Evolutionary conservation across 2,329 filamentous ascomycete species (phyloP).

Genomic region (Colletotrichum sidae): DNA sequence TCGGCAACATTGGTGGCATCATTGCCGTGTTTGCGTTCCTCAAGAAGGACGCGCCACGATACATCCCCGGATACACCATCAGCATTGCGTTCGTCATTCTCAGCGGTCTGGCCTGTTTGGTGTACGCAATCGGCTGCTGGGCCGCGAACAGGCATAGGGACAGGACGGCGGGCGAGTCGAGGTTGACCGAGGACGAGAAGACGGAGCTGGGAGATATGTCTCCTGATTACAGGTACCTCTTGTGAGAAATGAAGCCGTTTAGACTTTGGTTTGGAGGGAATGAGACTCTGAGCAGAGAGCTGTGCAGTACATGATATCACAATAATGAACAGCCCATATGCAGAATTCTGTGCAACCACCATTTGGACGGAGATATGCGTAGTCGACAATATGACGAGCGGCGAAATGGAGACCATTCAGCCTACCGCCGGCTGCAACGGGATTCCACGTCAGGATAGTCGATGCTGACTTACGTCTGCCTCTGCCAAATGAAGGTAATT

Average conservation of each 20-base stretch:
- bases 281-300: no score
- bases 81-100: conserved; percentile 79
- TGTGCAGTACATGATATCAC: no score
- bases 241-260: conserved; percentile 47
- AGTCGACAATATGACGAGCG: no score
- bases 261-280: no score
- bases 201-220: conserved; percentile 69
- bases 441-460: no score
- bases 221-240: conserved; percentile 69
- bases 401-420: no score
- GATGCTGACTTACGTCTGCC: no score
- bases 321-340: no score
- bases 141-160: conserved; percentile 71
- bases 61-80: conserved; percentile 80
- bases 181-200: conserved; percentile 71
- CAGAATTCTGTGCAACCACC: no score
- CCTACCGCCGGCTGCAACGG: no score
- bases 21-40: conserved; percentile 80
- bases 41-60: conserved; percentile 74
- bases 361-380: no score
- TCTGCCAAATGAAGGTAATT: no score
- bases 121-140: conserved; percentile 70
- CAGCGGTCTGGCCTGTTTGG: conserved; percentile 68
- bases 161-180: conserved; percentile 54
- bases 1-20: conserved; percentile 84